Evolutionary conservation across 345 rosid genomes (phyloP), one percentile per base, ranked within the genome.

Genomic region (Cardamine resedifolia): DNA sequence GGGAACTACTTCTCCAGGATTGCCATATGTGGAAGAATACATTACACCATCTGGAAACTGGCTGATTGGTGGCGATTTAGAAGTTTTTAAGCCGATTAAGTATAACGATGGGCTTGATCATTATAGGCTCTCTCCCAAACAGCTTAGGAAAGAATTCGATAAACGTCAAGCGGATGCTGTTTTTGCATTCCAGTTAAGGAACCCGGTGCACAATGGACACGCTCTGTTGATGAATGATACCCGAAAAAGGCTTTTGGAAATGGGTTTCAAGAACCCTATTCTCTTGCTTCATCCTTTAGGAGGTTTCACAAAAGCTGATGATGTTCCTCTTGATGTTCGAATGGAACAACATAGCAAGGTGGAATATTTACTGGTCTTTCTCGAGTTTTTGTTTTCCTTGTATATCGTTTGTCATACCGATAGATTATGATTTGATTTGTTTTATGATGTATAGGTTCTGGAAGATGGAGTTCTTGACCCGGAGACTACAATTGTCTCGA

Each of bases 321-420:
- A 95, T 75, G 97, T 95, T 38, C 99, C 99, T 59, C 83, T 91
- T 73, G 87, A 84, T 85, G 98, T 91, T 63, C 87, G 98, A 15
- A 91, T 91, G 96, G 96, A 95, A 73, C 98, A 95, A 58, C 98
- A 95, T 66, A 85, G 85, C 83, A 86, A 91, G 98, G 97, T 94
- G 20, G 36, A 30, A 33, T 38, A 2, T 16, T 60, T 6, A 5
- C 51, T 61, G 3, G 16, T 44, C 31, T 33, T 45, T 45, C 34
- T 70, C n/a, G 56, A 45, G 16, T 28, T 15, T 20, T 9, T 30
- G 4, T 51, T 48, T 48, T 12, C 16, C 38, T 69, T 56, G 11
- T 20, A 34, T 18, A 18, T 36, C 47, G 10, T 52, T 48, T 76
- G 11, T 27, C 9, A 14, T 57, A 57, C 1, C 3, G 31, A 61